Evolutionary conservation across 2,329 filamentous ascomycete species (phyloP).

Genomic region (Curvularia lunata): DNA sequence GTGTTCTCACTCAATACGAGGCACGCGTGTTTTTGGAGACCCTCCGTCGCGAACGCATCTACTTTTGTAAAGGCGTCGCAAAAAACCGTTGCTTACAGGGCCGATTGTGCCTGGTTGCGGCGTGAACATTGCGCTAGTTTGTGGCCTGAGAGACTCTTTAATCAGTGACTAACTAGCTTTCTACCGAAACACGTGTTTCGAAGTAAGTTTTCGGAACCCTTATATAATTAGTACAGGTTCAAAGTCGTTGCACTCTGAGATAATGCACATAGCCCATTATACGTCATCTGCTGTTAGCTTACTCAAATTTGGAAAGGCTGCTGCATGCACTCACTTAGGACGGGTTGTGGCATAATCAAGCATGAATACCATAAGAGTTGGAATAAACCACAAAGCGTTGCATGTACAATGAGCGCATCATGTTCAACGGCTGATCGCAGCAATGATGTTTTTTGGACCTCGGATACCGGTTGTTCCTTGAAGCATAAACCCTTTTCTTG

Average conservation of each 20-base stretch:
- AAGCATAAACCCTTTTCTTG: not conserved
- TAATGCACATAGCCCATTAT: no score
- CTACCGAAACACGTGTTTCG: no score
- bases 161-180: not conserved
- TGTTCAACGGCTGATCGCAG: no score
- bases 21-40: not conserved
- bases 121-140: not conserved
- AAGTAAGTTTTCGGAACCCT: no score
- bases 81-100: not conserved
- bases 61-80: no score
- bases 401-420: not conserved
- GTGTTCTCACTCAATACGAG: not conserved
- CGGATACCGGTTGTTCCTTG: not conserved
- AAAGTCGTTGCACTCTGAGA: no score
- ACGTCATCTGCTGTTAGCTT: no score
- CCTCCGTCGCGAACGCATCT: not conserved
- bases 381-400: constrained; percentile 1
- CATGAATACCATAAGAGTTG: constrained; percentile 6
- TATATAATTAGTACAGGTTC: no score
- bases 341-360: not conserved
- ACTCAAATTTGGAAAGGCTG: no score
- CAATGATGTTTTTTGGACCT: not conserved
- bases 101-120: not conserved
- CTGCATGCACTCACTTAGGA: not conserved
- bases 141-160: not conserved